A percentile compares a stretch with the other conserved stretches of the same genome.
Conservation (phyloP, 768 basidiomycete species). For the Pleurotus tuoliensis region DNA sequence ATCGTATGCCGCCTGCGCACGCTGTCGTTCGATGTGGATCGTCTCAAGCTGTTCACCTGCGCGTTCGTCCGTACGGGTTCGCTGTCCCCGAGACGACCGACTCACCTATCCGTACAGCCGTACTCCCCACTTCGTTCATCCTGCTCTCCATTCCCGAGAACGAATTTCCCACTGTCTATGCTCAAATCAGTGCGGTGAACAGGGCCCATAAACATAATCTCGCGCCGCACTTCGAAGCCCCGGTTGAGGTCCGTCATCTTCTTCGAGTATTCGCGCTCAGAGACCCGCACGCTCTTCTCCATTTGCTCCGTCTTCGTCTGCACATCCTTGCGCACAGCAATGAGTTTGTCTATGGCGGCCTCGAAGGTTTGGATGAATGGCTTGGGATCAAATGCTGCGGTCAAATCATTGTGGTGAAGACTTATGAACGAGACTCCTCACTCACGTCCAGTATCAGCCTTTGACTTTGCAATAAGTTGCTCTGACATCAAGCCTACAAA, state of each 20-base stretch:
- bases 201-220: background rate
- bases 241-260: conserved; percentile 90
- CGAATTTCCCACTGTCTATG: conserved; percentile 80
- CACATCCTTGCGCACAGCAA: conserved; percentile 85
- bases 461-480: conserved; percentile 82
- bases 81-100: background rate
- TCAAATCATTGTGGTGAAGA: background rate
- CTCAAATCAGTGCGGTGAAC: conserved; percentile 3
- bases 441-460: conserved; percentile 75
- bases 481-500: conserved; percentile 85
- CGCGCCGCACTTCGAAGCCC: conserved; percentile 79
- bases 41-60: conserved; percentile 94
- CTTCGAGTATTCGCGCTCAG: conserved; percentile 92
- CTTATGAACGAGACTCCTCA: conserved; percentile 7
- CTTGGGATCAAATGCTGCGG: conserved; percentile 85
- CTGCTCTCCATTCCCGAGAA: conserved; percentile 87
- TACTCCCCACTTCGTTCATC: conserved; percentile 91
- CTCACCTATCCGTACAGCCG: conserved; percentile 90
- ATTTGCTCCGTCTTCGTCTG: conserved; percentile 87
- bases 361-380: conserved; percentile 94
- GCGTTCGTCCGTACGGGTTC: no score
- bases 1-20: conserved; percentile 93
- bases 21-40: conserved; percentile 85
- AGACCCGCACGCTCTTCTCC: conserved; percentile 84
- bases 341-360: conserved; percentile 82